Evolutionary conservation across 768 basidiomycete species (phyloP).

Genomic region (Lactifluus hygrophoroides): DNA sequence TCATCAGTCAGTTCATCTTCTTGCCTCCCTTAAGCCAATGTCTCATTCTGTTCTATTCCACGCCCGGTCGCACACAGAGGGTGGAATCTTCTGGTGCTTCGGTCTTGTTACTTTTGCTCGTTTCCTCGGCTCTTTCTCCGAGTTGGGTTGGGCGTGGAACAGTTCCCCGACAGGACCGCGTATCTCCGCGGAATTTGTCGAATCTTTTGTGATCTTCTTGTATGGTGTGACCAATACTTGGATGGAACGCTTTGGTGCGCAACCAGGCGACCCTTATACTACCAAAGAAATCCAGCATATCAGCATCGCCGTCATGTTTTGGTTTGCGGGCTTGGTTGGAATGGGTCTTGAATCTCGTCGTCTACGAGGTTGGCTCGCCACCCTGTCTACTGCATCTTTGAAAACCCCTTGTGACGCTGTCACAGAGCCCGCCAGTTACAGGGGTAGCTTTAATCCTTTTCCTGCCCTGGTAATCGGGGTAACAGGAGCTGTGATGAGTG

Average conservation of each 20-base stretch:
- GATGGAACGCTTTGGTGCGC: constrained; percentile 92
- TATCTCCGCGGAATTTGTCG: constrained; percentile 65
- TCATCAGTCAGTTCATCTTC: constrained; percentile 60
- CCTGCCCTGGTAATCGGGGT: constrained; percentile 91
- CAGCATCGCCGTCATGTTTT: constrained; percentile 93
- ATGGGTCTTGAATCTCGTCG: constrained; percentile 80
- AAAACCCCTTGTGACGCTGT: constrained; percentile 33
- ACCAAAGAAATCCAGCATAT: constrained; percentile 94
- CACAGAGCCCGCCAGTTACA: constrained; percentile 64
- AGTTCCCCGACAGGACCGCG: constrained; percentile 36
- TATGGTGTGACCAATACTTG: constrained; percentile 91
- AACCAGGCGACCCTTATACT: constrained; percentile 73
- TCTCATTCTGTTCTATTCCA: no score
- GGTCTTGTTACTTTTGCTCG: constrained; percentile 86
- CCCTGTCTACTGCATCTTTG: constrained; percentile 36
- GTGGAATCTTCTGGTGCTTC: constrained; percentile 88
- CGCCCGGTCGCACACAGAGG: constrained; percentile 50
- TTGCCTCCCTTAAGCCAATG: constrained; percentile 3
- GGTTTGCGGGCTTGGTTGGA: constrained; percentile 84
- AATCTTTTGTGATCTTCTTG: constrained; percentile 72
- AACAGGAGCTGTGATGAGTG: constrained; percentile 89
- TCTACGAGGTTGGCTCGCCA: constrained; percentile 66
- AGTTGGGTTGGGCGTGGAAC: constrained; percentile 96
- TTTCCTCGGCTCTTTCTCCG: constrained; percentile 84
- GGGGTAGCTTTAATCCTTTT: constrained; percentile 81